Evolutionary conservation across 768 basidiomycete genomes (phyloP).

Genomic region (Tylopilus balloui): DNA sequence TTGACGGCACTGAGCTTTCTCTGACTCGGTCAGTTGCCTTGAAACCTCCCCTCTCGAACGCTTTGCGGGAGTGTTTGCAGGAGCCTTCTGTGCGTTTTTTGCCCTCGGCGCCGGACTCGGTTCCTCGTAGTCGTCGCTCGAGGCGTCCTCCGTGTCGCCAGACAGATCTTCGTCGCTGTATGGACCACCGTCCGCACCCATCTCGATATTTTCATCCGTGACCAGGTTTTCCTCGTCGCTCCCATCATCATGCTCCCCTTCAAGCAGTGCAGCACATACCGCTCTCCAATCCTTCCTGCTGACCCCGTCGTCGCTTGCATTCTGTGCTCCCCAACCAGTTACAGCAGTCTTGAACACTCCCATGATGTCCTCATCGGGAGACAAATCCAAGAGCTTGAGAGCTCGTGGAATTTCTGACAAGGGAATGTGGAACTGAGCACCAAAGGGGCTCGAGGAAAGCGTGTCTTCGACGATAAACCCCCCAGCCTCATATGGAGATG

Average conservation of each 20-base stretch:
- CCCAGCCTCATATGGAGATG: slow-evolving; percentile 21
- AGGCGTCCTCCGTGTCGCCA: slow-evolving; percentile 24
- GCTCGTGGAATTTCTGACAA: slow-evolving; percentile 57
- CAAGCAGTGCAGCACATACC: slow-evolving; percentile 73
- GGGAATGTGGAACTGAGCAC: slow-evolving; percentile 37
- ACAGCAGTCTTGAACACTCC: slow-evolving; percentile 73
- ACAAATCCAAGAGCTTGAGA: slow-evolving; percentile 58
- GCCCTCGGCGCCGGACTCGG: slow-evolving; percentile 1
- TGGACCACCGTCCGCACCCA: slow-evolving; percentile 24
- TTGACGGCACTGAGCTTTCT: slow-evolving; percentile 49
- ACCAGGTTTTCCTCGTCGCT: slow-evolving; percentile 12
- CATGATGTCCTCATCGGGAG: slow-evolving; percentile 70
- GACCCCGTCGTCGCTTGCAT: slow-evolving; percentile 37
- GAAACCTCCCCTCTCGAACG: slow-evolving; percentile 1
- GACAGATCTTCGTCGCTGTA: slow-evolving; percentile 26
- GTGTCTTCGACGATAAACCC: slow-evolving; percentile 30
- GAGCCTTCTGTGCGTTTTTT: slow-evolving; percentile 8
- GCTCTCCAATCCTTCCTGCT: slow-evolving; percentile 72
- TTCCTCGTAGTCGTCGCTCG: slow-evolving; percentile 32
- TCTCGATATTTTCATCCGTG: slow-evolving; percentile 19
- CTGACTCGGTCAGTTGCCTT: slow-evolving; percentile 44
- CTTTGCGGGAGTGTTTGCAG: slow-evolving; percentile 2
- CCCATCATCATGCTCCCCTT: slow-evolving; percentile 33
- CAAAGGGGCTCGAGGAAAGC: slow-evolving; percentile 8
- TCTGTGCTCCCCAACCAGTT: slow-evolving; percentile 55